Base-by-base conservation (phyloP, 2,329 filamentous ascomycete genomes). In the Iodosphaeria phyllophila region DNA sequence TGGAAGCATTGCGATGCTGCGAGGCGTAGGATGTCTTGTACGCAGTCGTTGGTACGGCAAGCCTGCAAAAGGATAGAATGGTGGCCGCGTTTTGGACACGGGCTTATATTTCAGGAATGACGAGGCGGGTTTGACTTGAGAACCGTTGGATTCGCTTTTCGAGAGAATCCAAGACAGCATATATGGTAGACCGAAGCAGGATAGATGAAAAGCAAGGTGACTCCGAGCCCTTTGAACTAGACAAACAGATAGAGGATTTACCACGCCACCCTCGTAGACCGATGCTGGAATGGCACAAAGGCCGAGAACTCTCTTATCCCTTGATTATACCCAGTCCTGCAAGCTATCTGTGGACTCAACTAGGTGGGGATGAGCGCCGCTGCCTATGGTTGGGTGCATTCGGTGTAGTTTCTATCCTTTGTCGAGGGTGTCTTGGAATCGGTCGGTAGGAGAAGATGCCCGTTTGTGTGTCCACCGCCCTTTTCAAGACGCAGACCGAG, bases 1-100 rank as follows among this genome's bases (percentile, higher is more conserved):
- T 23, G 72, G 68, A 31, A 74, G 47, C 72, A 77, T 77, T 40
- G 37, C 33, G 30, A 31, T 32, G 36, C 38, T 42, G 42, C 40
- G 40, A 35, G 40, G 35, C 29, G 32, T 38, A n/a, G n/a, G n/a
- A n/a, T n/a, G n/a, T n/a, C n/a, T n/a, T n/a, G n/a, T n/a, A n/a
- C n/a, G n/a, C n/a, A n/a, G n/a, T n/a, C n/a, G n/a, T n/a, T n/a
- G n/a, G n/a, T n/a, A n/a, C n/a, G n/a, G n/a, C n/a, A n/a, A n/a
- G n/a, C n/a, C n/a, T n/a, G n/a, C n/a, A n/a, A n/a, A n/a, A n/a
- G n/a, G n/a, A n/a, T n/a, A n/a, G n/a, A n/a, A n/a, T n/a, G n/a
- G n/a, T n/a, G n/a, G n/a, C n/a, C n/a, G n/a, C n/a, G n/a, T n/a
- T n/a, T n/a, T n/a, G n/a, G n/a, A n/a, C n/a, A n/a, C n/a, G n/a